Percentiles rank a stretch among this genome's conserved stretches.
Evolutionary conservation across 441 rosid genomes (phyloP).

Genomic region (Erodium moschatum): DNA sequence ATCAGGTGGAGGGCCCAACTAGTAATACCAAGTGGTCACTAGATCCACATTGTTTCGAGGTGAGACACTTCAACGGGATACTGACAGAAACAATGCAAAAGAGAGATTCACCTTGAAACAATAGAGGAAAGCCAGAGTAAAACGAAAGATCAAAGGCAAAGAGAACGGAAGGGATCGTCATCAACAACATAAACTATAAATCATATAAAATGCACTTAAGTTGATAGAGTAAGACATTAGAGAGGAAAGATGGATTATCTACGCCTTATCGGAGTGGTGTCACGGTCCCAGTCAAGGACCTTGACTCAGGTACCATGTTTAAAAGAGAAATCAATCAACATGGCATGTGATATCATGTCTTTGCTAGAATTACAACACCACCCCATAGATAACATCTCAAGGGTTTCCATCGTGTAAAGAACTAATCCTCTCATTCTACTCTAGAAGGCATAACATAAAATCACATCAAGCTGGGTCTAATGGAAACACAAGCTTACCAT

Average conservation of each 20-base stretch:
- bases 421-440: background rate
- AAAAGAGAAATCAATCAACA: background rate
- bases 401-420: background rate
- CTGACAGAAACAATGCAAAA: background rate
- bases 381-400: background rate
- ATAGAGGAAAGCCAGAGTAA: background rate
- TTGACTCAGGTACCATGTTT: background rate
- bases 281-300: background rate
- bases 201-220: background rate
- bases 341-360: background rate
- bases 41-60: no score
- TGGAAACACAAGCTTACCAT: slow-evolving; percentile 34
- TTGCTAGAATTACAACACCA: background rate
- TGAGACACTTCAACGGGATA: background rate
- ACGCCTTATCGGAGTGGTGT: background rate
- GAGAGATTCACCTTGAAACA: background rate
- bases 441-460: background rate
- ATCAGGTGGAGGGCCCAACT: no score
- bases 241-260: background rate
- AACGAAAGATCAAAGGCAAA: background rate
- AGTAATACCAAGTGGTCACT: no score
- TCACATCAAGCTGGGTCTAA: background rate
- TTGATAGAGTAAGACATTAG: slow-evolving; percentile 6
- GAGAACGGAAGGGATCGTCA: background rate
- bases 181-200: background rate